Evolutionary conservation across 2,329 filamentous ascomycete species (phyloP).

Genomic region (Xylaria digitata): DNA sequence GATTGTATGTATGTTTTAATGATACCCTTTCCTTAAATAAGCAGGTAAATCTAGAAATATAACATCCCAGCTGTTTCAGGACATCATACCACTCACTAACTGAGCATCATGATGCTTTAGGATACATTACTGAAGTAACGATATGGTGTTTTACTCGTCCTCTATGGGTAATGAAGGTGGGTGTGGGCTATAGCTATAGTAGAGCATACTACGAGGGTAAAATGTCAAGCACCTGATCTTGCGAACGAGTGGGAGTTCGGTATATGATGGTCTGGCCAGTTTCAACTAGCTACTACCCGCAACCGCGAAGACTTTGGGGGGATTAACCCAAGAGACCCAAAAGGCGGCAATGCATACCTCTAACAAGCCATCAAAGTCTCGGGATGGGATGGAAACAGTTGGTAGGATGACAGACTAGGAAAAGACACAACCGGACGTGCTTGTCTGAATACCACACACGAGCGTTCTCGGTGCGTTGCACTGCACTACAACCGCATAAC

Average conservation of each 20-base stretch:
- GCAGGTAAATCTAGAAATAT: not conserved
- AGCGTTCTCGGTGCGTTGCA: not conserved
- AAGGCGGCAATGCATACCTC: not conserved
- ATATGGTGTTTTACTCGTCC: not conserved
- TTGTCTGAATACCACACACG: not conserved
- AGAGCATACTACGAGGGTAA: too few species aligned
- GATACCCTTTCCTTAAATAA: constrained; percentile 2
- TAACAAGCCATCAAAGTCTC: constrained; percentile 6
- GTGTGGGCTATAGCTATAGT: not conserved
- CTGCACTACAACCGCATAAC: not conserved
- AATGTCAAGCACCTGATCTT: too few species aligned
- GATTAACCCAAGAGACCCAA: not conserved
- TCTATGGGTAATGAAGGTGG: too few species aligned
- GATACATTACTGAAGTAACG: constrained; percentile 1
- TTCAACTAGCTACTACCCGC: too few species aligned
- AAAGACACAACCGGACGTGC: not conserved
- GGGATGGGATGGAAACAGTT: not conserved
- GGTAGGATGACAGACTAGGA: not conserved
- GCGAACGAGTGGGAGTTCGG: too few species aligned
- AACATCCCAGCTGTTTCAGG: not conserved
- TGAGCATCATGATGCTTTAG: not conserved
- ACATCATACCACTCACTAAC: constrained; percentile 2
- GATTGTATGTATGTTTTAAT: constrained; percentile 6
- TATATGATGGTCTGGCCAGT: too few species aligned
- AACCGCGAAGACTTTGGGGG: not conserved